These are phyloP conservation scores for Suillus luteus DNA, from an alignment of 768 basidiomycete species.

Conservation along the genomic window DNA sequence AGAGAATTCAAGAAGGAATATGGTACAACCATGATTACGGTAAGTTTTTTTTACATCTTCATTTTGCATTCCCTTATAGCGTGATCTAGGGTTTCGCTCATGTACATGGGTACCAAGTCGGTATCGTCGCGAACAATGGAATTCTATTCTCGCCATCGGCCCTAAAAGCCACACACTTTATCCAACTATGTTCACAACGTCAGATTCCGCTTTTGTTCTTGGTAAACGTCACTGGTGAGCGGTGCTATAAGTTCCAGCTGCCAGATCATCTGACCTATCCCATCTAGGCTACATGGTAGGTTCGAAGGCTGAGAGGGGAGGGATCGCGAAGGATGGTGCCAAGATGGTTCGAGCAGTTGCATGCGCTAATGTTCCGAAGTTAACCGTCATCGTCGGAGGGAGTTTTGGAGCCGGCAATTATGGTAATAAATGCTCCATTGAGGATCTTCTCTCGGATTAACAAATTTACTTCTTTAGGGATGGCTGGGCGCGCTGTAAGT, in stretches of 20 bases:
- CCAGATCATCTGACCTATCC: constrained; percentile 12
- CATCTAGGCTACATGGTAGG: constrained; percentile 89
- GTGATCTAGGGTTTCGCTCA: constrained; percentile 75
- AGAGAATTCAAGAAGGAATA: constrained; percentile 97
- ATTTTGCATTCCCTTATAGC: constrained; percentile 12
- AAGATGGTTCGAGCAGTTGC: constrained; percentile 98
- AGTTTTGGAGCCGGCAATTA: constrained; percentile 97
- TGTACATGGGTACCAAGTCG: constrained; percentile 87
- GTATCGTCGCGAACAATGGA: constrained; percentile 93
- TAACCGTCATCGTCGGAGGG: constrained; percentile 91
- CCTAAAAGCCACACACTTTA: constrained; percentile 93
- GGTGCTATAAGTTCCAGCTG: not conserved
- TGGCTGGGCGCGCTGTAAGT: constrained; percentile 89
- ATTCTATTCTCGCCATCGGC: constrained; percentile 94
- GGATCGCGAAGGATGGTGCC: constrained; percentile 92
- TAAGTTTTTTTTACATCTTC: constrained; percentile 28
- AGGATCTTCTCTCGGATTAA: constrained; percentile 14
- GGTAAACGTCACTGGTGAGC: constrained; percentile 86
- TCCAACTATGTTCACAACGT: constrained; percentile 90
- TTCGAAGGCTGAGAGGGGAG: constrained; percentile 90
- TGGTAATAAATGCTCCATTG: constrained; percentile 43
- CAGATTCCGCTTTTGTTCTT: constrained; percentile 89
- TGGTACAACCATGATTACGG: constrained; percentile 87
- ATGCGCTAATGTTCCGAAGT: constrained; percentile 91
- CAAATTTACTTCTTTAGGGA: constrained; percentile 50